These are phyloP conservation scores for Ilex paraguariensis DNA, from an alignment of 305 asterid species.

Conservation along the genomic window DNA sequence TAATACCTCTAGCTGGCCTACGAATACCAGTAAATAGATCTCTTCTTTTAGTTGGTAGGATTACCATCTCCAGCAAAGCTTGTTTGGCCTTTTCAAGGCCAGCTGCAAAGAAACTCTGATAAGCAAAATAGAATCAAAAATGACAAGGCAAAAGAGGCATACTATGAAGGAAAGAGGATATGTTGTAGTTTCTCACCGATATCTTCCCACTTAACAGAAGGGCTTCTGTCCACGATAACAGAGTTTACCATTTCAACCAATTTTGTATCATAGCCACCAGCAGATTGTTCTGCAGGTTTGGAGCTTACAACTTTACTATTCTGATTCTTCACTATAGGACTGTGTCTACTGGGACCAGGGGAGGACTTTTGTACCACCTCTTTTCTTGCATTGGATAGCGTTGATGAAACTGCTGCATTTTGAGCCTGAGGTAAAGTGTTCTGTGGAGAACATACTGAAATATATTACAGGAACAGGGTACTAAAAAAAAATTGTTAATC, in stretches of 20 bases:
- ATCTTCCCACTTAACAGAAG: slow-evolving; percentile 99
- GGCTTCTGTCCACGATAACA: no score
- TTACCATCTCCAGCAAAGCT: no score
- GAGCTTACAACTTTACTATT: slow-evolving; percentile 27
- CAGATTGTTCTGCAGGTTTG: slow-evolving; percentile 45
- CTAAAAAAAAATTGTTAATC: slow-evolving; percentile 18
- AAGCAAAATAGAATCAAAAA: slow-evolving; percentile 3
- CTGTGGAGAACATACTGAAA: slow-evolving; percentile 32
- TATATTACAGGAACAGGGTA: slow-evolving; percentile 9
- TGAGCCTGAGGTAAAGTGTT: slow-evolving; percentile 46
- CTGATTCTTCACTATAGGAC: slow-evolving; percentile 31
- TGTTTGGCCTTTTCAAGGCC: no score
- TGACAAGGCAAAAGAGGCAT: slow-evolving; percentile 12
- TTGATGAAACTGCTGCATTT: slow-evolving; percentile 31
- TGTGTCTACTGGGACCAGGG: slow-evolving; percentile 27
- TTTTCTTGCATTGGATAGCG: slow-evolving; percentile 51
- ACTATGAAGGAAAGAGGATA: slow-evolving; percentile 10
- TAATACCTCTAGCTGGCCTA: slow-evolving; percentile 85
- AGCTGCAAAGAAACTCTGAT: background rate
- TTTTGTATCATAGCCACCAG: slow-evolving; percentile 62
- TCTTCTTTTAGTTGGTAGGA: slow-evolving; percentile 41
- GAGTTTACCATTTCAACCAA: slow-evolving; percentile 88
- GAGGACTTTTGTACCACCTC: slow-evolving; percentile 37
- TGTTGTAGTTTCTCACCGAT: slow-evolving; percentile 56
- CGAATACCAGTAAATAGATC: slow-evolving; percentile 98